phyloP scores from a whole-genome alignment of 2,329 filamentous ascomycete species.

The Fusarium proliferatum region DNA sequence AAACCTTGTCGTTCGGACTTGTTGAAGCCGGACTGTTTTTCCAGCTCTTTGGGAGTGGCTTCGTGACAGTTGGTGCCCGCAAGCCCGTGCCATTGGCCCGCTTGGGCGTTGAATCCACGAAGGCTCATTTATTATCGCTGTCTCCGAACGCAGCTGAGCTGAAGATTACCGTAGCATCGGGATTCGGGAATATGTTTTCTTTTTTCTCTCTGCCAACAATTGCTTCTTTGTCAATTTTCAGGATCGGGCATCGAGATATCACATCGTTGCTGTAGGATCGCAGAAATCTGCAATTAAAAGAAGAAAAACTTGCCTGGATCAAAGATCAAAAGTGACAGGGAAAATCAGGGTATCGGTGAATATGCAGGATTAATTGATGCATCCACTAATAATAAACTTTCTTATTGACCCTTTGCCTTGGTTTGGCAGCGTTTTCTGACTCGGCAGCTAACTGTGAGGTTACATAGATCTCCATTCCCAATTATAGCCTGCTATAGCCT shows the following conservation, averaged over 20 bases:
- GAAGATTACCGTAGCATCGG: conserved; percentile 11
- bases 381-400: conserved; percentile 12
- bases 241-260: conserved; percentile 16
- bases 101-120: neutral
- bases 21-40: conserved; percentile 3
- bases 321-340: conserved; percentile 1
- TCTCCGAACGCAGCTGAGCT: conserved; percentile 21
- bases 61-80: conserved; percentile 9
- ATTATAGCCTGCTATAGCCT: conserved; percentile 13
- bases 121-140: conserved; percentile 6
- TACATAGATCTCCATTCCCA: conserved; percentile 11
- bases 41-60: conserved; percentile 30
- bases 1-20: conserved; percentile 5
- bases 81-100: conserved; percentile 13
- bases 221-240: conserved; percentile 29
- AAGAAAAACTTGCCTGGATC: conserved; percentile 17
- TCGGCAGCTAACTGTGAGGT: conserved; percentile 3
- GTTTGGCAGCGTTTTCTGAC: conserved; percentile 7
- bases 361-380: conserved; percentile 9
- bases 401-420: conserved; percentile 19
- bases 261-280: conserved; percentile 11
- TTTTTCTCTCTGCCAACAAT: conserved; percentile 6
- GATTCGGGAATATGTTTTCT: conserved; percentile 5
- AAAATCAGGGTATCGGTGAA: conserved; percentile 1
- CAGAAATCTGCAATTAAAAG: neutral